Evolutionary conservation across 108 stramenopile species (phyloP), one percentile per base, ranked within the genome.

Genomic region (Pseudonitzschia delicatissima): DNA sequence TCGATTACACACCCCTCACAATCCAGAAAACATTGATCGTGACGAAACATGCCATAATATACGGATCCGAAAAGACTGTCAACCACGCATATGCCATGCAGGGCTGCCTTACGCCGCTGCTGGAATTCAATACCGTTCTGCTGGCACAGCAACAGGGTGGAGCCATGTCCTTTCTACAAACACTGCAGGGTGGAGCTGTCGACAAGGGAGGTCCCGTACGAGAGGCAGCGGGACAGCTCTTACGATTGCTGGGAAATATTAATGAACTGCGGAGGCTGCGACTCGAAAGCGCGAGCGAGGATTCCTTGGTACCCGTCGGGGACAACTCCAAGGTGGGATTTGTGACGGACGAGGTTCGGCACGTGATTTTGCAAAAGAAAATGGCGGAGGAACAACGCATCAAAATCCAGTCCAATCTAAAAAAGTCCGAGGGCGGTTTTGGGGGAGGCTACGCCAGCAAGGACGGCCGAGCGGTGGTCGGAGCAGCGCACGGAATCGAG

Each of bases 401-500:
- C 4, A 39, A 66, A 35, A 75, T 74, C 52, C 68, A 70, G 48
- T 68, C 65, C n/a, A 87, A 87, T 53, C 48, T 87, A 1, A 78
- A 71, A 36, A 81, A 87, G 37, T 66, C 64, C 34, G 81, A 77
- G 13, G 68, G 77, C 42, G 86, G 79, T n/a, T 87, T 83, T 61
- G 86, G 86, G 35, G 69, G 68, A 39, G 82, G 82, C 4, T 86
- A 80, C 45, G 66, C 31, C 0, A 50, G 76, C 57, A 61, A 53
- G 34, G 76, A 81, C 62, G 86, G 82, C 0, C 72, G 74, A 39
- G 63, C 40, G 0, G 78, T 84, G 25, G 82, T 87, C 8, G 86
- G 86, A 32, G 86, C 86, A 18, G 82, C 86, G 3, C 86, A 87
- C 68, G 67, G 75, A 0, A 70, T 84, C 18, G 86, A 87, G 28